phyloP scores from a whole-genome alignment of 495 filamentous ascomycete genomes.

The Sordaria brevicollis region DNA sequence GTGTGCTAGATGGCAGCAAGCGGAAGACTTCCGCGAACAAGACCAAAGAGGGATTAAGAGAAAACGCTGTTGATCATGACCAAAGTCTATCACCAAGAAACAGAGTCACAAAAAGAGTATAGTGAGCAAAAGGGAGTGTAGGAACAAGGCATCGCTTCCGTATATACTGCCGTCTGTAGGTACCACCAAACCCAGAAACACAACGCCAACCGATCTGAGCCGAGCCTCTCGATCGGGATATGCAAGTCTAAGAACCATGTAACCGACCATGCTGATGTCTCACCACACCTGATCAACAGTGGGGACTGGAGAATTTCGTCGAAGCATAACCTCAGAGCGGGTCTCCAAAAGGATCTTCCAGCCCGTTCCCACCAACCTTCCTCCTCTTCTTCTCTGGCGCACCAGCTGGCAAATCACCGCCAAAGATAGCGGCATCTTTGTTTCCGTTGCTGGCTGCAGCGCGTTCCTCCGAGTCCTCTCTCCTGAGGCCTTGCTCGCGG shows the following conservation, averaged over 20 bases:
- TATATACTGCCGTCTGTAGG: neutral
- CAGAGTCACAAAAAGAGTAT: neutral
- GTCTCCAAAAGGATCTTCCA: constrained; percentile 49
- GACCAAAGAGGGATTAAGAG: neutral
- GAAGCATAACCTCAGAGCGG: constrained; percentile 3
- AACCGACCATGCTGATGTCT: neutral
- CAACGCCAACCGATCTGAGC: neutral
- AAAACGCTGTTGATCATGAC: neutral
- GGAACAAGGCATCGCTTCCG: neutral
- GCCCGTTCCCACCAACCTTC: constrained; percentile 45
- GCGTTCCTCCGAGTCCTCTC: constrained; percentile 25
- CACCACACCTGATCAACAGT: neutral
- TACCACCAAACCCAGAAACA: neutral
- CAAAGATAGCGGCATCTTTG: constrained; percentile 36
- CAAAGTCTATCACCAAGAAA: neutral
- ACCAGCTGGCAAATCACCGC: constrained; percentile 14
- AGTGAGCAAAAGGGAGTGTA: neutral
- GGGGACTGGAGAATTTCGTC: neutral
- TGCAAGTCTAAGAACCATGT: neutral
- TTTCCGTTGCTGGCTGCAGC: constrained; percentile 14
- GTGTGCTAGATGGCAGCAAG: neutral
- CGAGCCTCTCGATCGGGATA: neutral
- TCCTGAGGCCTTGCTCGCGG: constrained; percentile 31
- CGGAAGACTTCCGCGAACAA: neutral
- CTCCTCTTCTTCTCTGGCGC: constrained; percentile 44